These are phyloP conservation scores for Aspergillus mulundensis DNA, from an alignment of 495 filamentous ascomycete genomes.

Conservation along the genomic window DNA sequence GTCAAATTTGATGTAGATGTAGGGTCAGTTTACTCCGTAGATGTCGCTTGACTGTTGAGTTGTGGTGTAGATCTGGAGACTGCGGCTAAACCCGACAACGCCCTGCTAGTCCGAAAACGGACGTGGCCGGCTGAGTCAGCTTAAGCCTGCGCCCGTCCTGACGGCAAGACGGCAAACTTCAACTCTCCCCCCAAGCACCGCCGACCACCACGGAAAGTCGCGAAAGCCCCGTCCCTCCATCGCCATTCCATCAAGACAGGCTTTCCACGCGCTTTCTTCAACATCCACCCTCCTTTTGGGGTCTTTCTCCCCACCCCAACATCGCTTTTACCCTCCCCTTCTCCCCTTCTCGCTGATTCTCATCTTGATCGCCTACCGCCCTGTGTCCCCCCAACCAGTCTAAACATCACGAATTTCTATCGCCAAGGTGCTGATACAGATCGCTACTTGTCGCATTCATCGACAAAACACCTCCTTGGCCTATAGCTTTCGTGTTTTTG, in stretches of 20 bases:
- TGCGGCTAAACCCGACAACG: slow-evolving; percentile 9
- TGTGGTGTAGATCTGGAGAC: too few species aligned
- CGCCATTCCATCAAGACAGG: slow-evolving; percentile 42
- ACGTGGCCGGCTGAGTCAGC: slow-evolving; percentile 23
- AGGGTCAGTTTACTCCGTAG: too few species aligned
- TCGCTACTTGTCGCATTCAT: slow-evolving; percentile 29
- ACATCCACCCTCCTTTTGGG: slow-evolving; percentile 27
- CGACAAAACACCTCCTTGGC: slow-evolving; percentile 16
- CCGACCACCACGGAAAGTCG: slow-evolving; percentile 41
- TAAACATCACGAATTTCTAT: slow-evolving; percentile 37
- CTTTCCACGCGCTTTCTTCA: slow-evolving; percentile 34
- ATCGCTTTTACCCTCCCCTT: slow-evolving; percentile 21
- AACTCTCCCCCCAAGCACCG: slow-evolving; percentile 37
- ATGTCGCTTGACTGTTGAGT: too few species aligned
- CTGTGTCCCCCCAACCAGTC: slow-evolving; percentile 19
- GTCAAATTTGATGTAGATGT: too few species aligned
- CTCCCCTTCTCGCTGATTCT: slow-evolving; percentile 28
- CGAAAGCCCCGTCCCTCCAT: slow-evolving; percentile 45
- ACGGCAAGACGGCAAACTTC: slow-evolving; percentile 27
- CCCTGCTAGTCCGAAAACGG: background rate
- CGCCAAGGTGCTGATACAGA: slow-evolving; percentile 33
- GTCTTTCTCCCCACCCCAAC: slow-evolving; percentile 18
- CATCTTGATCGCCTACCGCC: slow-evolving; percentile 26
- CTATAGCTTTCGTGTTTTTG: slow-evolving; percentile 9
- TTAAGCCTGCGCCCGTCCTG: slow-evolving; percentile 20